phyloP scores from a whole-genome alignment of 805 yeast species.

The Torulaspora maleeae region DNA sequence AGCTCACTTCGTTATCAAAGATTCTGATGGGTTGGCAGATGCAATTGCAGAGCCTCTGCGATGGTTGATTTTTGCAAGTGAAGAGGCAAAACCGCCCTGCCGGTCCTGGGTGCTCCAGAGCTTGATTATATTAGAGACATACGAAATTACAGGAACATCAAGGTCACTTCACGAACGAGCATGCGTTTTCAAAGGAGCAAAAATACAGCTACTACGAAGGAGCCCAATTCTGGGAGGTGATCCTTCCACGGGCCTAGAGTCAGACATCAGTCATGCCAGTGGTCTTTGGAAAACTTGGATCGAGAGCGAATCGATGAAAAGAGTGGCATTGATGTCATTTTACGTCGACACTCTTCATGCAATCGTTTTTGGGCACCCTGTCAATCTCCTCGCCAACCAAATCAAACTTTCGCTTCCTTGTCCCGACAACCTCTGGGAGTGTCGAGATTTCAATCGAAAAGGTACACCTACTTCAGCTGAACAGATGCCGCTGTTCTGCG shows the following conservation, averaged over 20 bases:
- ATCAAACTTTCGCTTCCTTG: slow-evolving; percentile 56
- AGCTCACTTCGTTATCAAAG: background rate
- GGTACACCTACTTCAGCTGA: no score
- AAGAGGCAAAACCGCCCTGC: slow-evolving; percentile 13
- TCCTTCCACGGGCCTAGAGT: no score
- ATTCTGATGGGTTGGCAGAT: slow-evolving; percentile 10
- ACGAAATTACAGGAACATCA: no score
- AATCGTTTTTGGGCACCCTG: slow-evolving; percentile 64
- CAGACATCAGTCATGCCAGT: no score
- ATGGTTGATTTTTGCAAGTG: slow-evolving; percentile 10
- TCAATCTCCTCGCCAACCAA: slow-evolving; percentile 48
- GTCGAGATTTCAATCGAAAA: slow-evolving; percentile 22
- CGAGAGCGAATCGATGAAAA: no score
- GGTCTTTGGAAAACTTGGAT: no score
- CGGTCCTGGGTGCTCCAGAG: background rate
- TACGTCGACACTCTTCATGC: slow-evolving; percentile 65
- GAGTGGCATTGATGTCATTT: no score
- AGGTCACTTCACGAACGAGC: no score
- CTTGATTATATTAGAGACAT: no score
- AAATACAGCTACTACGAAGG: no score
- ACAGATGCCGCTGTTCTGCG: slow-evolving; percentile 7
- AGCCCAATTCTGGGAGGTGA: no score
- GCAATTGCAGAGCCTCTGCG: slow-evolving; percentile 9
- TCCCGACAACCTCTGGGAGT: slow-evolving; percentile 54
- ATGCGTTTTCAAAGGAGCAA: no score